phyloP scores from a whole-genome alignment of 179 eudicot species.

The Beta lomatogona region DNA sequence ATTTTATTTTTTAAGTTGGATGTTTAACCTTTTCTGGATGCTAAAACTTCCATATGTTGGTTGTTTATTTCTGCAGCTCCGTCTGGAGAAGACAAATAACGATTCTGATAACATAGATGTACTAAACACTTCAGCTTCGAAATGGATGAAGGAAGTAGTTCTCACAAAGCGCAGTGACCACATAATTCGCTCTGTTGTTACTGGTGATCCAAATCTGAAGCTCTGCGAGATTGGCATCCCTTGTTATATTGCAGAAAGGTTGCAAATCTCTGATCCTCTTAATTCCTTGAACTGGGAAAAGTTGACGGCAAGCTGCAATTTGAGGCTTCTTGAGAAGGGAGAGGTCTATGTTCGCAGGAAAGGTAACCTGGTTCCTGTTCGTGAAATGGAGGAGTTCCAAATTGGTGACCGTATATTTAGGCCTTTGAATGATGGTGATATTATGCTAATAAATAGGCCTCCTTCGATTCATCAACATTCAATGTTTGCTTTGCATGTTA shows the following conservation, averaged over 20 bases:
- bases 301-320: slow-evolving; percentile 51
- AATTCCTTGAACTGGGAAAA: slow-evolving; percentile 68
- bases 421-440: slow-evolving; percentile 82
- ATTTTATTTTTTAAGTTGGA: not conserved
- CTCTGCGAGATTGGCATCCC: slow-evolving; percentile 85
- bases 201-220: slow-evolving; percentile 80
- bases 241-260: slow-evolving; percentile 63
- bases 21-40: not conserved
- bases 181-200: slow-evolving; percentile 78
- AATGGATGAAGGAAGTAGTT: slow-evolving; percentile 81
- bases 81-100: slow-evolving; percentile 54
- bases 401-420: slow-evolving; percentile 64
- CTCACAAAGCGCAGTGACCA: slow-evolving; percentile 83
- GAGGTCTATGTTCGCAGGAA: slow-evolving; percentile 59
- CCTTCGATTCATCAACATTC: slow-evolving; percentile 97
- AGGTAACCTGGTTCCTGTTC: slow-evolving; percentile 50
- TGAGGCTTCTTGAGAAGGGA: slow-evolving; percentile 60
- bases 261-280: slow-evolving; percentile 68
- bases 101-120: slow-evolving; percentile 35
- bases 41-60: slow-evolving; percentile 8
- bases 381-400: slow-evolving; percentile 53
- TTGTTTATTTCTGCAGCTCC: slow-evolving; percentile 55
- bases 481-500: slow-evolving; percentile 68
- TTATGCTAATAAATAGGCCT: slow-evolving; percentile 82
- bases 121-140: slow-evolving; percentile 55